Evolutionary conservation across 495 filamentous ascomycete genomes (phyloP).

Genomic region (Jackrogersella minutella): DNA sequence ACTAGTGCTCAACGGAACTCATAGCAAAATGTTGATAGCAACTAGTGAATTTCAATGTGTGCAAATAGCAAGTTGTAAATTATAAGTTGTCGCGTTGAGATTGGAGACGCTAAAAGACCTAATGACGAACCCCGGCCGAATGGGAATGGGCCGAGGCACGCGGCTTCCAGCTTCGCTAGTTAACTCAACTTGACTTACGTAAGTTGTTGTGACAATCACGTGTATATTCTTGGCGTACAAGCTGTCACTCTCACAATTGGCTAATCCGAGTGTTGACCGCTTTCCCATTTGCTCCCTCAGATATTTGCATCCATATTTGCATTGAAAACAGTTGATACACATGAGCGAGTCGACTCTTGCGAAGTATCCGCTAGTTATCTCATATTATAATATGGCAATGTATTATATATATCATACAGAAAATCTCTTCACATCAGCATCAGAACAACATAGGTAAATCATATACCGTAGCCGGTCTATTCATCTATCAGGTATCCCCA

Average conservation of each 20-base stretch:
- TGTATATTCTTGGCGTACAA: neutral
- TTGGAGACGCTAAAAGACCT: slow-evolving; percentile 8
- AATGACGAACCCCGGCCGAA: slow-evolving; percentile 35
- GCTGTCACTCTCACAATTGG: too few species aligned
- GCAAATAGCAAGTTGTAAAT: neutral
- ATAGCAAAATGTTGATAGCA: slow-evolving; percentile 24
- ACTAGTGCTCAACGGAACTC: slow-evolving; percentile 17
- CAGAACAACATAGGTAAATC: neutral
- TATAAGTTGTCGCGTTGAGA: slow-evolving; percentile 30
- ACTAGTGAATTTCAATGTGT: neutral
- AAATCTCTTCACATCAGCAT: neutral
- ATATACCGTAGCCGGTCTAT: neutral
- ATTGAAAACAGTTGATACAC: too few species aligned
- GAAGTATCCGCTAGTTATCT: too few species aligned
- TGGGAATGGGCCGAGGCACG: slow-evolving; percentile 34
- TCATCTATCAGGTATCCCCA: neutral
- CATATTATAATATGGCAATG: too few species aligned
- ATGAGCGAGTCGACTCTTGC: too few species aligned
- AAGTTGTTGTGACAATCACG: slow-evolving; percentile 10
- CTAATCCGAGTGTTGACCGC: too few species aligned
- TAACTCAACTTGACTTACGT: slow-evolving; percentile 16
- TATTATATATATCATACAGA: too few species aligned
- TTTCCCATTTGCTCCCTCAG: too few species aligned
- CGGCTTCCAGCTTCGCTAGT: slow-evolving; percentile 4
- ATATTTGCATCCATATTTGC: too few species aligned